A percentile compares a stretch with the other conserved stretches of the same genome.
These are phyloP conservation scores for Rhynchospora breviuscula DNA, from an alignment of 176 grass and related monocot genomes.

Conservation along the genomic window DNA sequence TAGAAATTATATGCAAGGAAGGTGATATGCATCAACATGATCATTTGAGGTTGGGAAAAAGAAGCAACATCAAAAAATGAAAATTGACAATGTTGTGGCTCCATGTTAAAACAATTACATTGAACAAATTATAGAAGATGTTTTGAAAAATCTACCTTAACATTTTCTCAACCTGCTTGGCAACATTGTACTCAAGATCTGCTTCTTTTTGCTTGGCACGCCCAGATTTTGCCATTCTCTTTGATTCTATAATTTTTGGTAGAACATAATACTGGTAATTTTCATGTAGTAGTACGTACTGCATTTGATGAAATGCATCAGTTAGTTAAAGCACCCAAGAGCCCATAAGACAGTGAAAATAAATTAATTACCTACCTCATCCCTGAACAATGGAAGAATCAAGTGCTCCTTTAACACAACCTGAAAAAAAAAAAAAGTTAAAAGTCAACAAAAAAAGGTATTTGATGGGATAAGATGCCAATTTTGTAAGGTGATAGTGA, in stretches of 20 bases:
- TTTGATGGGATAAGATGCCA: conserved; percentile 12
- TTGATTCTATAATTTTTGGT: conserved; percentile 91
- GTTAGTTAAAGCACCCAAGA: background rate
- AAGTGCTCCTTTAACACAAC: conserved; percentile 98
- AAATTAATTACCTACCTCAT: conserved; percentile 82
- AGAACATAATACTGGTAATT: conserved; percentile 91
- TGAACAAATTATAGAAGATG: background rate
- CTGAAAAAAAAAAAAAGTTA: conserved; percentile 33
- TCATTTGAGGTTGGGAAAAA: background rate
- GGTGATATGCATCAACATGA: background rate
- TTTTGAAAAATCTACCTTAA: conserved; percentile 60
- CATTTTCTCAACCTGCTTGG: conserved; percentile 98
- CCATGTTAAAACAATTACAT: background rate
- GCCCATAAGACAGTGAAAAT: conserved; percentile 5
- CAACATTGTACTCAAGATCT: conserved; percentile 98
- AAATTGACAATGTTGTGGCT: background rate
- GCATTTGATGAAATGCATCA: conserved; percentile 12
- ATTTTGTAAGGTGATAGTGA: conserved; percentile 22
- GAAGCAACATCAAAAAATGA: background rate
- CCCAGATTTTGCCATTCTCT: conserved; percentile 96
- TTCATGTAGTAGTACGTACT: conserved; percentile 93
- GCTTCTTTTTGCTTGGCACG: conserved; percentile 96
- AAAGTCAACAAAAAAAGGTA: background rate
- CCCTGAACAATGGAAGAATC: conserved; percentile 89
- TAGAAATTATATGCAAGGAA: background rate